Conservation (phyloP, 2,329 filamentous ascomycete species). For the Sporothrix variecibatus region DNA sequence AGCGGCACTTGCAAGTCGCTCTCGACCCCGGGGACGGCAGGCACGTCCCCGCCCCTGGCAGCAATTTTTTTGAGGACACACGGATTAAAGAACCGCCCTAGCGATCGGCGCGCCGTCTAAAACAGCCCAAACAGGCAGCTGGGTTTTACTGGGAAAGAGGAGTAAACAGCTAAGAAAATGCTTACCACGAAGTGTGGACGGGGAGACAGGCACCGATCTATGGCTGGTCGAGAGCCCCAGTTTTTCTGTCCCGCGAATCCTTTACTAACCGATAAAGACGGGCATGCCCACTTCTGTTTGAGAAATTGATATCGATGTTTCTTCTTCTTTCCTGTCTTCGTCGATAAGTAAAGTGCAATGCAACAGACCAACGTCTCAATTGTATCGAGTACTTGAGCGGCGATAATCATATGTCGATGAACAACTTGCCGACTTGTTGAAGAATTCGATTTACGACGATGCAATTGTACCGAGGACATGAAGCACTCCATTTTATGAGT, state of each 20-base stretch:
- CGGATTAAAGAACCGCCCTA: neutral
- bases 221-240: neutral
- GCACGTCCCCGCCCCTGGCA: neutral
- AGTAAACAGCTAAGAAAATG: neutral
- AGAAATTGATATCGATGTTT: neutral
- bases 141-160: neutral
- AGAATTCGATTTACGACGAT: no score
- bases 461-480: no score
- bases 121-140: slow-evolving; percentile 13
- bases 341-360: neutral
- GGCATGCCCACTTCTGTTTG: neutral
- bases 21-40: neutral
- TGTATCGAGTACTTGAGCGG: no score
- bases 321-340: neutral
- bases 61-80: neutral
- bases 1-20: neutral
- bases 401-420: no score
- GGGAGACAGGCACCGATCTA: neutral
- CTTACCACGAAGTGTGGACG: neutral
- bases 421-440: no score
- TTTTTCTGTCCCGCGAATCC: neutral
- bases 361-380: neutral
- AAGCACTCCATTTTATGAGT: no score
- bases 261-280: slow-evolving; percentile 3
- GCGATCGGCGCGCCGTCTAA: neutral